Evolutionary conservation across 2,329 filamentous ascomycete species (phyloP).

Genomic region (Dactylonectria macrodidyma): DNA sequence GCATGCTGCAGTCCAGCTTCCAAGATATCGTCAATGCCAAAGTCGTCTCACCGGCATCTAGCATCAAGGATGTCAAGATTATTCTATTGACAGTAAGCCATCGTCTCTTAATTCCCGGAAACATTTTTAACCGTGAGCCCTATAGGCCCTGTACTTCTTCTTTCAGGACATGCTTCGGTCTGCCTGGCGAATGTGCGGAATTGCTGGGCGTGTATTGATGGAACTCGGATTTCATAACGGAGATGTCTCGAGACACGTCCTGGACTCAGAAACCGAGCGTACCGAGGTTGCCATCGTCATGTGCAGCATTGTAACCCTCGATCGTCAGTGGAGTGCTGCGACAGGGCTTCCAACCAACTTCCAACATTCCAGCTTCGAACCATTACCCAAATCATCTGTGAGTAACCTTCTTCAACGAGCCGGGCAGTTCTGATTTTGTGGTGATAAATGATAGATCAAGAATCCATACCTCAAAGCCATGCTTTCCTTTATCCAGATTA

Average conservation of each 20-base stretch:
- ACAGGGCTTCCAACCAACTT: conserved; percentile 13
- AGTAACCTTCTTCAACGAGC: not conserved
- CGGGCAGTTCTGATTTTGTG: not conserved
- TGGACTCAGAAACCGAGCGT: conserved; percentile 10
- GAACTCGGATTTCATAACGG: conserved; percentile 49
- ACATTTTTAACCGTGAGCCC: not conserved
- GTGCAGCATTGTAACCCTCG: conserved; percentile 4
- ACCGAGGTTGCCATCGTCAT: not conserved
- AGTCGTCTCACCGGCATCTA: not conserved
- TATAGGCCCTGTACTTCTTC: conserved; percentile 38
- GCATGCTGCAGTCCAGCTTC: conserved; percentile 4
- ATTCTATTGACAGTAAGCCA: not conserved
- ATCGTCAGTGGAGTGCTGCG: conserved; percentile 17
- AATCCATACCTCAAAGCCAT: conserved; percentile 18
- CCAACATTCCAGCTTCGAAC: conserved; percentile 8
- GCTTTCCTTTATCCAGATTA: conserved; percentile 7
- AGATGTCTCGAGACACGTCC: conserved; percentile 40
- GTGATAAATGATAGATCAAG: conserved; percentile 2
- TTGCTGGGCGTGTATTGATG: conserved; percentile 46
- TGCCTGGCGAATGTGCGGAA: conserved; percentile 49
- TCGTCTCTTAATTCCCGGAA: not conserved
- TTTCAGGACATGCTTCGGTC: conserved; percentile 43
- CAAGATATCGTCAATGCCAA: conserved; percentile 13
- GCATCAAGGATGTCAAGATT: conserved; percentile 6
- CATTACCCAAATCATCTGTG: not conserved